Base-by-base conservation (phyloP, 805 yeast species). In the Wickerhamomyces chambardii region DNA sequence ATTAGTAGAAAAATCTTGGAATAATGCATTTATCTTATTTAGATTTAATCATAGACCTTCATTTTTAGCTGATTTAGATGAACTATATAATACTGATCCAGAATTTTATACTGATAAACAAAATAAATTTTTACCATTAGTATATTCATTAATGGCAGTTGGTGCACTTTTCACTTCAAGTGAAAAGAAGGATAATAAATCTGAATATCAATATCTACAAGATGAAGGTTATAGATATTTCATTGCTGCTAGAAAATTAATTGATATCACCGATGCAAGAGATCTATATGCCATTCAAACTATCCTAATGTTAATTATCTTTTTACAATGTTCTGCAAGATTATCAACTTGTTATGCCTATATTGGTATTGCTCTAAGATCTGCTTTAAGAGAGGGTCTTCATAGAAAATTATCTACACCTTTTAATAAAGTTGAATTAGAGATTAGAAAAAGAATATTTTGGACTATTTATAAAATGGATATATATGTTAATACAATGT, bases 391-490 rank as follows among this genome's bases (percentile, higher is more conserved):
- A 44, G 86, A 84, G 45, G 95, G 95, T 0, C 61, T 85, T 15
- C 95, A 87, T 56, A 62, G 95, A 42, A 81, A 51, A 66, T 77
- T 30, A 63, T 75, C 30, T 66, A 63, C 64, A 14, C 75, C 77
- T 45, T 63, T 70, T 32, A 81, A 81, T 45, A 89, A 89, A 1
- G 77, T 87, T 25, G 94, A 84, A 51, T 63, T 77, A 28, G 95
- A 89, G 50, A 81, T 84, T 2, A 66, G 95, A 40, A 87, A 86
- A 56, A 66, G 96, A 39, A 59, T 89, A 29, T 87, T 87, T 54
- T 87, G 90, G 84, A 81, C 95, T 2, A 79, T 87, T 42, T 82
- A 84, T 55, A 87, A 87, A 54, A 82, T 86, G 81, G 96, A 89
- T 51, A 76, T 85, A 30, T 87, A 89, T 53, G 84, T 86, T 48